Evolutionary conservation across 441 rosid species (phyloP), one percentile per base, ranked within the genome.

Genomic region (Cnidoscolus chayamansa): DNA sequence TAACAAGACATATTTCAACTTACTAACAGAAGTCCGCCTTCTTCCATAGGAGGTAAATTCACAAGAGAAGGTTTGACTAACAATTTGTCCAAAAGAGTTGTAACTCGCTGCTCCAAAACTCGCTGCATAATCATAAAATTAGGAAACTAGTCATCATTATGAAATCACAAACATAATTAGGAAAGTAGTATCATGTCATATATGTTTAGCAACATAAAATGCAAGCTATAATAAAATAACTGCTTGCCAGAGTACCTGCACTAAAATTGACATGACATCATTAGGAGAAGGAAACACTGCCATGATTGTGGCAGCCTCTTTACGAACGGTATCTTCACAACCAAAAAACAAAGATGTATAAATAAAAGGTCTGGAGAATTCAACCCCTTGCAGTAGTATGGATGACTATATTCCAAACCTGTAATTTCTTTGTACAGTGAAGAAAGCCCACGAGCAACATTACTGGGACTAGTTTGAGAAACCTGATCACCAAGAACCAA

Each of bases 261-360:
- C 97, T 78, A 96, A 82, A 82, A 96, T 96, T 61, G 98, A 84
- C 99, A 96, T 96, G 74, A 96, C 98, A 74, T 93, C 95, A 84
- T 90, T 96, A 76, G 99, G 97, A 78, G 98, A 89, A 37, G 99
- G 99, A 79, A 93, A 96, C 77, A 96, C 98, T 47, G 99, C 96
- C 75, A 81, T 93, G 67, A 96, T 93, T 72, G 97, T 96, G 17
- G 97, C 97, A 68, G 97, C 97, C 85, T 96, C 99, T 86, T 96
- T 91, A 63, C 97, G 91, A 73, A 96, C 98, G 57, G 97, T 93
- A 78, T 93, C 99, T 96, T 85, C 76, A 68, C 51, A 80, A 81
- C 37, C 73, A 78, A 68, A 75, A 71, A 40, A 77, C 72, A 65
- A 70, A 1, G 0, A 51, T 13, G 40, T 1, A 2, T 19, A 62